Base-by-base conservation (phyloP, 1,284 basidiomycete genomes). In the Spongispora temasekensis region DNA sequence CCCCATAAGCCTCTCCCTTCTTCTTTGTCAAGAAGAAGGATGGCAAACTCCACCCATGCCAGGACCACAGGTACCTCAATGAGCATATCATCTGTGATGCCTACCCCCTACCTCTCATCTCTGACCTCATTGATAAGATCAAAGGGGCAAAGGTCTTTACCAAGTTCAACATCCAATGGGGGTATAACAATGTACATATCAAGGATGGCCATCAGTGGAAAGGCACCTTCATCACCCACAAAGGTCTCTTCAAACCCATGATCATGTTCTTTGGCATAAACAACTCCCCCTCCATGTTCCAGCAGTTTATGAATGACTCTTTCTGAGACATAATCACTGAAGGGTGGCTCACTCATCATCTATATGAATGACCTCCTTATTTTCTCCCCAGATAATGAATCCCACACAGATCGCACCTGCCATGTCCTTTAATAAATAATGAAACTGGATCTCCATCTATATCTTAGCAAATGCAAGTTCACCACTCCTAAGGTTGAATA, bases 51-150 rank as follows among this genome's bases (percentile, higher is more conserved):
- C 3, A 8, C 0, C 54, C 53, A 0, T 55, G 30, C 1, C 48
- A 59, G 10, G 54, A 59, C 31, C 55, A 59, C 10, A 2, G 30
- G 0, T 55, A 59, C 9, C 12, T 59, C 5, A 59, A 59, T 19
- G 35, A 51, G 34, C 48, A 52, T 3, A 59, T 48, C 2, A 19
- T 28, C 15, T 12, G 2, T 0, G 30, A 59, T 17, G 31, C 23
- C 0, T 62, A 59, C 1, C 61, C 57, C 0, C 53, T 79, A 0
- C 77, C 76, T 0, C 65, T 76, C 0, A 76, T 76, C 9, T 35
- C 55, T 0, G 67, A 76, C 10, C 56, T 72, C 3, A 56, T 78
- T 0, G 60, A 75, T 51, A 67, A 66, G 7, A 58, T 77, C 0
- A 74, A n/a, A n/a, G n/a, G n/a, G n/a, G n/a, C n/a, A n/a, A n/a